These are phyloP conservation scores for Yarrowia sp. DNA, from an alignment of 805 yeast genomes.

Conservation along the genomic window DNA sequence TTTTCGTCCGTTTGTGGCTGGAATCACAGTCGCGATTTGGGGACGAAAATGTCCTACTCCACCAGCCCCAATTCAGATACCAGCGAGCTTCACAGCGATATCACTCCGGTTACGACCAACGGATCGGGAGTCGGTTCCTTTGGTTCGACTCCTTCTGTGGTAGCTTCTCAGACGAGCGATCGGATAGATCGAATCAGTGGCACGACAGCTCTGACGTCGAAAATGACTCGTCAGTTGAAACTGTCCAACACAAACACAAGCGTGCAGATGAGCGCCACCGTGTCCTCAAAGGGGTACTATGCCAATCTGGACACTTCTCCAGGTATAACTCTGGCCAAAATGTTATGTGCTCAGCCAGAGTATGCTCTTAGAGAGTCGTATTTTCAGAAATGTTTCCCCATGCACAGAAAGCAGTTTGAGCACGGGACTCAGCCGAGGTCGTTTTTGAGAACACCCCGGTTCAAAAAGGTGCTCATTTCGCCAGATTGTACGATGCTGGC, in stretches of 20 bases:
- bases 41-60: neutral
- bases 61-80: neutral
- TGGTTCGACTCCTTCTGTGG: neutral
- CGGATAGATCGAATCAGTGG: neutral
- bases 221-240: slow-evolving; percentile 7
- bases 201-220: neutral
- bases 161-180: neutral
- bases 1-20: slow-evolving; percentile 7
- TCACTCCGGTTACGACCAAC: slow-evolving; percentile 22
- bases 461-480: slow-evolving; percentile 57
- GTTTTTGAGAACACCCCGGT: slow-evolving; percentile 57
- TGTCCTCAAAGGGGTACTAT: slow-evolving; percentile 8
- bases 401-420: slow-evolving; percentile 68
- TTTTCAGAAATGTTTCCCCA: slow-evolving; percentile 83
- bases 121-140: neutral
- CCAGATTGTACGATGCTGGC: slow-evolving; percentile 71
- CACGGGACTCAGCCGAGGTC: slow-evolving; percentile 61
- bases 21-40: neutral
- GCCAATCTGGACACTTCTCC: slow-evolving; percentile 23
- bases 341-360: slow-evolving; percentile 14
- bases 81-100: neutral
- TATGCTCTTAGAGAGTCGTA: slow-evolving; percentile 49
- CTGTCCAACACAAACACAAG: neutral
- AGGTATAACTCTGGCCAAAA: slow-evolving; percentile 7
- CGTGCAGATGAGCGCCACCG: neutral